Evolutionary conservation across 805 yeast genomes (phyloP), one percentile per base, ranked within the genome.

Genomic region (Clavispora fructus): DNA sequence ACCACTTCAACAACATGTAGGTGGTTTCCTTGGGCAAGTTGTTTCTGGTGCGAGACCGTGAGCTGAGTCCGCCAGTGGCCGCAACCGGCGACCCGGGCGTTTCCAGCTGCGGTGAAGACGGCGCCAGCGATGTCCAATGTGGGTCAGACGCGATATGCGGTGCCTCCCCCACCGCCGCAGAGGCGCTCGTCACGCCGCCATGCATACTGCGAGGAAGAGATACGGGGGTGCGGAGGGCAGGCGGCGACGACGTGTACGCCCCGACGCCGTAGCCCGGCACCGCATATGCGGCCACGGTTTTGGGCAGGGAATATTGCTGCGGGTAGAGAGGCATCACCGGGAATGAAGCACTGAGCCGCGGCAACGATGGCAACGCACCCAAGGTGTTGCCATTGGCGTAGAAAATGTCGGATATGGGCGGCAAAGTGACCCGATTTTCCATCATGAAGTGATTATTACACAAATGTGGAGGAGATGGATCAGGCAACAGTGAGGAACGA

Each of bases 1-100:
- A 75, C 96, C 96, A 87, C 44, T 74, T 73, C 48, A 87, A 77
- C 54, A 52, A 87, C 11, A 84, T 80, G 49, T 79, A 79, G 5
- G 92, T 87, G 2, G 89, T 87, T 48, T 80, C 86, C 55, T 85
- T 80, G 19, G 96, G 95, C 50, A 87, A 68, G 62, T 87, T 87
- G 39, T 87, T 83, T 53, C 95, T 74, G 1, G 75, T 71, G 44
- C 69, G 51, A 56, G 60, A 39, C 3, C 44, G 47, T 2, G 47
- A 29, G 42, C 35, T 48, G 40, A 42, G 41, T 40, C 49, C 43
- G 10, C 49, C 37, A 9, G 25, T 16, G 13, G 25, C n/a, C 49
- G 35, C 35, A 48, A 43, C 40, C 23, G 41, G 42, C 40, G 45
- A 35, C 14, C 26, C 28, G 44, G 37, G 32, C 40, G 9, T 46